Evolutionary conservation across 495 filamentous ascomycete species (phyloP), one percentile per base, ranked within the genome.

Genomic region (Penicillium alfredii): DNA sequence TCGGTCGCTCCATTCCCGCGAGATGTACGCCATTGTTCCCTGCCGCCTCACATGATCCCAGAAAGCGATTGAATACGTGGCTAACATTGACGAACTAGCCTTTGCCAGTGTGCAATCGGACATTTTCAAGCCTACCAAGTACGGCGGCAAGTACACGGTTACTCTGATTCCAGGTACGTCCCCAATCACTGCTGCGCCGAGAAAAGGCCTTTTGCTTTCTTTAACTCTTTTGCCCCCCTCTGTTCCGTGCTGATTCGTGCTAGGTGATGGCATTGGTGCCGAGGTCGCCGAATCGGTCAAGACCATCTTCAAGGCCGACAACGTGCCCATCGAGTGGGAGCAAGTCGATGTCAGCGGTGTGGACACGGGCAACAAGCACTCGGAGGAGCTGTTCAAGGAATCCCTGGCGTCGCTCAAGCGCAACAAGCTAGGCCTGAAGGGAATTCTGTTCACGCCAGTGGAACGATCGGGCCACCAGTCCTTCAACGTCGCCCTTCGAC

Each of bases 271-370:
- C 69, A 95, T 98, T 56, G 92, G 92, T 66, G 88, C 88, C 59
- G 92, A 98, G 67, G 89, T 97, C 39, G 87, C 92, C 43, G 92
- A 97, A 66, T 90, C 88, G 30, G 89, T 98, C 46, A 94, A 94
- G 77, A 92, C 88, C 30, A 84, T 98, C 61, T 98, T 96, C 80
- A 98, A 96, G 78, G 88, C 88, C 56, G 90, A 97, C 73, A 97
- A 94, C 61, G 93, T 98, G 28, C 92, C 92, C 47, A 82, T 98
- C 40, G 87, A 93, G 60, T 98, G 92, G 92, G 92, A 98, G 64
- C 93, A 97, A 68, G 78, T 98, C 43, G 90, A 97, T 56, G 88
- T 95, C 13, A 90, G 86, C 22, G 92, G 92, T 66, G 77, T 97
- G 19, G 86, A 88, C 56, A 80, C 81, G 18, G 85, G 89, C 38